These are phyloP conservation scores for Arthroderma sp. DNA, from an alignment of 2,329 filamentous ascomycete species.

Conservation along the genomic window DNA sequence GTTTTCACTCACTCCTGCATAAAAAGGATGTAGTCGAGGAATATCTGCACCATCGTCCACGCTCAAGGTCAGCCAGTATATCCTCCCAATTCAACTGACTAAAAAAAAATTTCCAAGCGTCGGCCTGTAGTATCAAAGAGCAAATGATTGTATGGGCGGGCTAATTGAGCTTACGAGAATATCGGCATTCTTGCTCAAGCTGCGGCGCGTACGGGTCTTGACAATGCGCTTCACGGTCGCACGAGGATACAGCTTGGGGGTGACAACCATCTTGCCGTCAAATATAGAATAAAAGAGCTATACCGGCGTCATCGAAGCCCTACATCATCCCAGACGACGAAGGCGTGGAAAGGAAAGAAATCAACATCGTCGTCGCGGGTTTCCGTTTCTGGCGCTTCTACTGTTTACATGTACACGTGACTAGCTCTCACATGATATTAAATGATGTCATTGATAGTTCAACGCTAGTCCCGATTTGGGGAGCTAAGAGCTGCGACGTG, in stretches of 20 bases:
- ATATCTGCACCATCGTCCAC: slow-evolving; percentile 41
- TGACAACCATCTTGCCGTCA: slow-evolving; percentile 40
- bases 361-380: too few species aligned
- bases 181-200: slow-evolving; percentile 72
- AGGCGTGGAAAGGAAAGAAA: too few species aligned
- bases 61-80: neutral
- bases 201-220: slow-evolving; percentile 73
- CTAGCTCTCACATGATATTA: too few species aligned
- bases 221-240: slow-evolving; percentile 77
- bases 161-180: slow-evolving; percentile 49
- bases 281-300: too few species aligned
- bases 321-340: too few species aligned
- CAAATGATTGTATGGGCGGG: neutral
- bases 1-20: slow-evolving; percentile 46
- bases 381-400: too few species aligned
- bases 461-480: too few species aligned
- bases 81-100: neutral
- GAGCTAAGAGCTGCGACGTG: too few species aligned
- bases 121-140: neutral
- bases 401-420: too few species aligned
- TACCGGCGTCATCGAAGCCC: too few species aligned
- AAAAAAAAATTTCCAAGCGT: neutral
- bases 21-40: slow-evolving; percentile 72
- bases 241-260: slow-evolving; percentile 69
- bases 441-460: too few species aligned